Base-by-base conservation (phyloP, 148 eudicot species). In the Camellia sinensis region DNA sequence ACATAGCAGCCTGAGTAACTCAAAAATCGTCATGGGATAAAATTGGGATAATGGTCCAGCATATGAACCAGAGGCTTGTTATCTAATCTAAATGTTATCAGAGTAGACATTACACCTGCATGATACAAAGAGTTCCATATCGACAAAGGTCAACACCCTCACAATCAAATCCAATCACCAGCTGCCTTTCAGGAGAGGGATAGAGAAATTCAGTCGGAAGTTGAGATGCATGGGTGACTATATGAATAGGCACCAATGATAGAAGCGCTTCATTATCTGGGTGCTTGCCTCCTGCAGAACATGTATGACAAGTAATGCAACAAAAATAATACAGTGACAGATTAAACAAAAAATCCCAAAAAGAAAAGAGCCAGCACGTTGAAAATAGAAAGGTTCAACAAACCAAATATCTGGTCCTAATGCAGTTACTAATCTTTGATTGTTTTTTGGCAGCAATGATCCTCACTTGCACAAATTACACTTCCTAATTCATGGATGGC, bases 61-160 rank as follows among this genome's bases (percentile, higher is more conserved):
- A 66, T 40, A 48, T 74, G 15, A 66, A 21, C 41, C 10, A 74
- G 48, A 75, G 40, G 22, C 21, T 43, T 11, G n/a, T 12, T 7
- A 54, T 59, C 63, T 54, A 17, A n/a, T 14, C 50, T 18, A 17
- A 46, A 53, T 29, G 37, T 41, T 41, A 80, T 7, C n/a, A 52
- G 44, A 44, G 62, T 62, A 64, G 71, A 72, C 48, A 44, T 52
- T 5, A 37, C 40, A 92, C 97, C 99, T 96, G 99, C 92, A 96
- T 96, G 63, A 96, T 89, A 82, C 99, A 96, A 74, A 96, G 97
- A 79, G 90, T 84, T 78, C 99, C 98, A 73, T 87, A 46, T 62
- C 97, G 91, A 87, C 99, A 89, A 29, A 96, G 99, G 81, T 95
- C 97, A 82, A 91, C 99, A 80, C 98, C 99, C 84, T 96, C 99